These are phyloP conservation scores for Paecilomyces sp. DNA, from an alignment of 2,329 filamentous ascomycete genomes.

Conservation along the genomic window DNA sequence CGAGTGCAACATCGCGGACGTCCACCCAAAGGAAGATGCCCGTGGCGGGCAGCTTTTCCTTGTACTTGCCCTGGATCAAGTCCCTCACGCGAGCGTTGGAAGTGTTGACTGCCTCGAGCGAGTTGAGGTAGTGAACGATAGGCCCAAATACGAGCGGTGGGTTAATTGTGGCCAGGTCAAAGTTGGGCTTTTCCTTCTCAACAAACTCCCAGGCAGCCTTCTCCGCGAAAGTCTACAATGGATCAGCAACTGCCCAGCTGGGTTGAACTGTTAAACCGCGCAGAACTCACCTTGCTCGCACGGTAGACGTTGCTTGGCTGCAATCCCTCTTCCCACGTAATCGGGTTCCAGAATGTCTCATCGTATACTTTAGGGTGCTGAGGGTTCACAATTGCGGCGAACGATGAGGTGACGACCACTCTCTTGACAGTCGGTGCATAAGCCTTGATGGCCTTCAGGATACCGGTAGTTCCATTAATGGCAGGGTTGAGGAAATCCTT, in stretches of 20 bases:
- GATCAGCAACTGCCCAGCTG: neutral
- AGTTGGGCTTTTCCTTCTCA: constrained; percentile 48
- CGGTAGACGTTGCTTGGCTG: constrained; percentile 33
- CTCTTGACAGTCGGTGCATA: constrained; percentile 60
- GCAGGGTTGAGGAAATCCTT: constrained; percentile 56
- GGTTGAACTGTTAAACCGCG: neutral
- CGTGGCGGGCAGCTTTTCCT: constrained; percentile 51
- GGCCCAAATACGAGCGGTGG: constrained; percentile 59
- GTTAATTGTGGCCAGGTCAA: constrained; percentile 56
- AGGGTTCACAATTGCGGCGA: constrained; percentile 56
- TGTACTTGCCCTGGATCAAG: constrained; percentile 56
- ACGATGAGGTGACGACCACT: constrained; percentile 64
- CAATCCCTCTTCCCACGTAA: constrained; percentile 35
- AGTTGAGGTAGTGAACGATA: constrained; percentile 56
- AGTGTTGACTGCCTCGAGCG: constrained; percentile 60
- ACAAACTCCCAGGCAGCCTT: constrained; percentile 61
- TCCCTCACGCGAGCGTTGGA: constrained; percentile 62
- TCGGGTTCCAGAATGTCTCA: constrained; percentile 37
- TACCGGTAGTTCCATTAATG: constrained; percentile 56
- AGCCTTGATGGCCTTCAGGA: constrained; percentile 55
- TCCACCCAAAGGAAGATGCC: constrained; percentile 53
- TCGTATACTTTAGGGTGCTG: constrained; percentile 27
- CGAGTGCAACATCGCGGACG: constrained; percentile 43
- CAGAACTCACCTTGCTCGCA: constrained; percentile 46
- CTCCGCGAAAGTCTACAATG: constrained; percentile 50